Base-by-base conservation (phyloP, 352 stramenopile genomes). In the Phytophthora pisi region DNA sequence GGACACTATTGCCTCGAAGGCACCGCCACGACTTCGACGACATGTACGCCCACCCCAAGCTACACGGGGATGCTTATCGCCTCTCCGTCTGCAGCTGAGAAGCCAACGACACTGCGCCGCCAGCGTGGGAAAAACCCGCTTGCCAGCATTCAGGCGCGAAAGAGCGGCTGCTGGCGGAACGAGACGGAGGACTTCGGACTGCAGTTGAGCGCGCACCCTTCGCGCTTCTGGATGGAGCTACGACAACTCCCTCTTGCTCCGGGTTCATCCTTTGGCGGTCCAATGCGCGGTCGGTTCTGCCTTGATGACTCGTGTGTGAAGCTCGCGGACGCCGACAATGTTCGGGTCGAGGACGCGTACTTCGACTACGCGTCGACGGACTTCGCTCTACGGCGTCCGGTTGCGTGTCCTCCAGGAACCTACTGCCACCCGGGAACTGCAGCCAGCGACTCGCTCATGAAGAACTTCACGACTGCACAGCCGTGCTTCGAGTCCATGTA, bases 1-100 rank as follows among this genome's bases (percentile, higher is more conserved):
- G 96, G 96, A 0, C 96, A 98, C 68, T 98, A 97, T 76, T 99
- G 97, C 61, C 81, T 98, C 13, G 92, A 97, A 72, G 96, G 97
- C 18, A 99, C 97, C 8, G 96, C 95, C 7, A 99, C 96, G 0
- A 92, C 94, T 10, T 87, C 86, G n/a, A 95, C 90, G 10, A 97
- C 89, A 9, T 99, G 96, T 60, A 78, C 81, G 0, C 77, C 72
- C 3, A 68, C 74, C 4, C 66, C 68, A 24, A 68, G 60, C 7
- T 58, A 74, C 30, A 89, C 83, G 5, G 71, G 78, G 11, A 78
- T 88, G 24, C 42, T 90, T 0, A 31, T 79, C 9, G 68, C 61
- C 5, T 79, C 82, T 2, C 30, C 68, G 4, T 63, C 74, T 0
- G 68, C 75, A n/a, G 59, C 67, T 4, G 78, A 88, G 53, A 74